A percentile compares a stretch with the other conserved stretches of the same genome.
phyloP scores from a whole-genome alignment of 2,329 filamentous ascomycete genomes.

The Dendryphion nanum region DNA sequence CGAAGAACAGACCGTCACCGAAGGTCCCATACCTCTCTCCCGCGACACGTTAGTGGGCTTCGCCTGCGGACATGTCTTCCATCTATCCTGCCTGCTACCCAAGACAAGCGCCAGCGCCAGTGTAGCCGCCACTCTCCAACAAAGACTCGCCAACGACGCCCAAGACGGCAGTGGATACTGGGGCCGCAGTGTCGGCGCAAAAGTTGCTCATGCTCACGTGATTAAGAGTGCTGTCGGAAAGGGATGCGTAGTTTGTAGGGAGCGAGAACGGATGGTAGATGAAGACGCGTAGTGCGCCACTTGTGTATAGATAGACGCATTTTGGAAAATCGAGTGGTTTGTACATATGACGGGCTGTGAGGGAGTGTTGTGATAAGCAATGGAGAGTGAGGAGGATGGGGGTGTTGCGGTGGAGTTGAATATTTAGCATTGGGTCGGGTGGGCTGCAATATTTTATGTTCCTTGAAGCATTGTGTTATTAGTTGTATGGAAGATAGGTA shows the following conservation, averaged over 20 bases:
- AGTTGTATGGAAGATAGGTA: too few species aligned
- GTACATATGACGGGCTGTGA: too few species aligned
- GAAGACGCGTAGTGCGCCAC: too few species aligned
- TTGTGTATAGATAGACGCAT: too few species aligned
- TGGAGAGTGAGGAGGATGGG: too few species aligned
- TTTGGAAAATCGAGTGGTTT: too few species aligned
- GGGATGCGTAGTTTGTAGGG: slow-evolving; percentile 37
- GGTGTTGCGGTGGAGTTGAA: too few species aligned
- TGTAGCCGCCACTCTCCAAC: slow-evolving; percentile 46
- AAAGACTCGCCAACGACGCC: slow-evolving; percentile 35
- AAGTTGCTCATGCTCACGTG: slow-evolving; percentile 67
- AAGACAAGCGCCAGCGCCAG: slow-evolving; percentile 42
- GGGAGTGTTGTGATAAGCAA: too few species aligned
- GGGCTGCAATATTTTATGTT: too few species aligned
- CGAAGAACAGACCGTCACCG: slow-evolving; percentile 26
- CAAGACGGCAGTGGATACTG: slow-evolving; percentile 45
- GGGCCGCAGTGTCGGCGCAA: slow-evolving; percentile 65
- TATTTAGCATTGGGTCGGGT: too few species aligned
- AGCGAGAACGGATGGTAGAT: slow-evolving; percentile 33
- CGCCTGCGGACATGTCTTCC: slow-evolving; percentile 79
- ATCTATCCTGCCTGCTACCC: slow-evolving; percentile 67
- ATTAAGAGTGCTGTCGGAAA: slow-evolving; percentile 70
- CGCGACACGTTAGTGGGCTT: slow-evolving; percentile 74
- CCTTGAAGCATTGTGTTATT: too few species aligned
- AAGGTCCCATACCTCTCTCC: slow-evolving; percentile 24